Conservation (phyloP, 176 grass and related monocot genomes). For the Musa itinerans region DNA sequence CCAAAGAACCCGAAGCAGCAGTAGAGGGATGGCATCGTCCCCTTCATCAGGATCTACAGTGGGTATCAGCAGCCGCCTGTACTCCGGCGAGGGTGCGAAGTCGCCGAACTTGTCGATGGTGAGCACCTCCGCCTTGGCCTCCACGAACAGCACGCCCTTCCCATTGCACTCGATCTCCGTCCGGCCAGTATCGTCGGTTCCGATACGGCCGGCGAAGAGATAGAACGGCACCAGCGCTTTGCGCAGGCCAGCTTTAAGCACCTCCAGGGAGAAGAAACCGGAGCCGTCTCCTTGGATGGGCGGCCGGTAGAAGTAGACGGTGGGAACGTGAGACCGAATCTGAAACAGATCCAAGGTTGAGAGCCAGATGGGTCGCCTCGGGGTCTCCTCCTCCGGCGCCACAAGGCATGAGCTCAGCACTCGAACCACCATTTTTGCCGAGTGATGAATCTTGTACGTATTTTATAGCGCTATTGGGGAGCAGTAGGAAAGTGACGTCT, state of each 20-base stretch:
- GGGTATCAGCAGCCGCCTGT: slow-evolving; percentile 12
- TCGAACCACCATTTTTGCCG: not conserved
- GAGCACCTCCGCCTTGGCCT: slow-evolving; percentile 31
- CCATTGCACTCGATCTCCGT: slow-evolving; percentile 55
- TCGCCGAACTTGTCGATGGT: slow-evolving; percentile 32
- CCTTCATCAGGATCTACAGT: slow-evolving; percentile 55
- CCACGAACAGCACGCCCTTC: slow-evolving; percentile 49
- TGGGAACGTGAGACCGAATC: slow-evolving; percentile 39
- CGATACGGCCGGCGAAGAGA: slow-evolving; percentile 48
- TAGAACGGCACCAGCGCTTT: slow-evolving; percentile 48
- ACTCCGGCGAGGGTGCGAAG: slow-evolving; percentile 42
- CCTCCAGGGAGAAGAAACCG: slow-evolving; percentile 36
- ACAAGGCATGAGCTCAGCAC: slow-evolving; percentile 47
- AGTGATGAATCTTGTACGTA: no score
- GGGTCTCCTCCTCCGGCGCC: slow-evolving; percentile 42
- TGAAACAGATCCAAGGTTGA: slow-evolving; percentile 58
- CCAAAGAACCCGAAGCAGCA: slow-evolving; percentile 32
- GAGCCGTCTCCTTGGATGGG: not conserved
- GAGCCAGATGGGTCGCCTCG: slow-evolving; percentile 34
- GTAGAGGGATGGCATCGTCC: slow-evolving; percentile 65
- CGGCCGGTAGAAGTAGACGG: slow-evolving; percentile 54
- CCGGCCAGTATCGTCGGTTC: slow-evolving; percentile 1
- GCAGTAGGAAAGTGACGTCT: no score
- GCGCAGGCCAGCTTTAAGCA: slow-evolving; percentile 26
- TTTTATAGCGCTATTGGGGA: no score